Evolutionary conservation across 768 basidiomycete species (phyloP), one percentile per base, ranked within the genome.

Genomic region (Podaxis mareebaensis): DNA sequence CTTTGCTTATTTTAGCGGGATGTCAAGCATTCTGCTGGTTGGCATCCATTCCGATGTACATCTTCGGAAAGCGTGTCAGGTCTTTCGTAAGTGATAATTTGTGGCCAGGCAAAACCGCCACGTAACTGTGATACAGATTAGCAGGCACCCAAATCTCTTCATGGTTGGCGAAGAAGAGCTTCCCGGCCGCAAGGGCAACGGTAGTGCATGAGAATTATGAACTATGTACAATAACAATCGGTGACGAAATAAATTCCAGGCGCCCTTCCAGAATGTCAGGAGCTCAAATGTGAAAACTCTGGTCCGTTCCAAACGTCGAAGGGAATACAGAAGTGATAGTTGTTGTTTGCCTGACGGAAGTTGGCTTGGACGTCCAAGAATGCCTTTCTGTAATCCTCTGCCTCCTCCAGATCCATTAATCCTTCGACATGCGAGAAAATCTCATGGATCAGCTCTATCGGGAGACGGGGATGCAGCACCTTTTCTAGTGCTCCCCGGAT

Each of bases 251-350:
- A 38, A 20, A 53, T 15, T 20, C 24, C n/a, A 33, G 33, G 33
- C 36, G 24, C 26, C 46, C 10, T 6, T 30, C 40, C 20, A 20
- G 10, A 52, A 28, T 22, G 15, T 51, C 53, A 57, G 13, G 20
- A 30, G 28, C 5, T 36, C 40, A 57, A 54, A 17, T 57, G 20
- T 26, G 64, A 56, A 22, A 61, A 53, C 20, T 72, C 72, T 13
- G 71, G 71, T 48, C 72, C 78, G 60, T 75, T 78, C 79, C 80
- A 82, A 17, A 81, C 73, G 68, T 83, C 78, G 65, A 84, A 84
- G 3, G 81, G 81, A 30, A 84, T 73, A 67, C 81, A 82, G 67
- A 84, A 85, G 66, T 83, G 79, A 67, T 76, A 76, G 38, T 72
- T 72, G 65, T 83, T 77, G 67, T 79, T 84, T 26, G 71, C 66